These are phyloP conservation scores for Melastoma malabathricum DNA, from an alignment of 345 rosid species.

Conservation along the genomic window DNA sequence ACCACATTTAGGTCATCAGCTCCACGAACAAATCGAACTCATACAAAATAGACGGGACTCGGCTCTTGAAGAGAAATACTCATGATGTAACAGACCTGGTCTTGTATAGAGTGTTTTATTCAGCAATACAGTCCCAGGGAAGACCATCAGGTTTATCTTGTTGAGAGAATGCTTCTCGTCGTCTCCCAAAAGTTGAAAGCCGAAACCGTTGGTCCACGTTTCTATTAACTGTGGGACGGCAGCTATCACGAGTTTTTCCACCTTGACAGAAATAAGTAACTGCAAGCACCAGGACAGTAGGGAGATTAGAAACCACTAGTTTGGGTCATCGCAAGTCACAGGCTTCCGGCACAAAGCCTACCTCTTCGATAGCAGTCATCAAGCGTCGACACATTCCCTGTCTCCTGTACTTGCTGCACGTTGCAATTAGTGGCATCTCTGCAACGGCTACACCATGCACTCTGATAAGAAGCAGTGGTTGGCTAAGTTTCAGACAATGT, in stretches of 20 bases:
- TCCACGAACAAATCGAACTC: no score
- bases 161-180: conserved; percentile 47
- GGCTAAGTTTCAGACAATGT: no score
- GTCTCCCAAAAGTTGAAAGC: conserved; percentile 42
- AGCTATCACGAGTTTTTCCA: conserved; percentile 75
- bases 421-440: conserved; percentile 97
- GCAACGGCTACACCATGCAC: conserved; percentile 74
- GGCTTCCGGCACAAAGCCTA: conserved; percentile 7
- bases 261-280: conserved; percentile 66
- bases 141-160: conserved; percentile 67
- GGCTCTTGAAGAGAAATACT: no score
- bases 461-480: conserved; percentile 21
- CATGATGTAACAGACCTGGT: conserved; percentile 16
- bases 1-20: no score
- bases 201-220: conserved; percentile 85
- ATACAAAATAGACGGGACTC: no score
- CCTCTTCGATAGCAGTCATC: conserved; percentile 77
- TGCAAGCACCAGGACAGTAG: conserved; percentile 10
- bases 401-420: conserved; percentile 75
- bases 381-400: conserved; percentile 89
- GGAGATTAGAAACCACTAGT: not conserved
- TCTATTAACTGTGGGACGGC: conserved; percentile 74
- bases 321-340: not conserved
- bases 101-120: conserved; percentile 35
- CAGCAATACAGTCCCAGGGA: conserved; percentile 67